Evolutionary conservation across 2,329 filamentous ascomycete genomes (phyloP).

Genomic region (Beauveria sp.): DNA sequence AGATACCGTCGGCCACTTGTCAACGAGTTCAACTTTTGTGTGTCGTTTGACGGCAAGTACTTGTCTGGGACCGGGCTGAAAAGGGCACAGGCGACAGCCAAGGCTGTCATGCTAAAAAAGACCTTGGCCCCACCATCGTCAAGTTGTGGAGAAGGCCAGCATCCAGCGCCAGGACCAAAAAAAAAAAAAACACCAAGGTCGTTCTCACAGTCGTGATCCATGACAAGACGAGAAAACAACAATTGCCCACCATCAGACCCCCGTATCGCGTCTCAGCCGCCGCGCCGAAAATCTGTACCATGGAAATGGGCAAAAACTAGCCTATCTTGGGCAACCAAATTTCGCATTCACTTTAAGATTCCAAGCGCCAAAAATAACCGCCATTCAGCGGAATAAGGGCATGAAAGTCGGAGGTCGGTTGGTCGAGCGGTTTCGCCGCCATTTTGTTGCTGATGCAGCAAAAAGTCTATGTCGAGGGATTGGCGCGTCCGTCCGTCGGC

Average conservation of each 20-base stretch:
- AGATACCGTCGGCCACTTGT: no score
- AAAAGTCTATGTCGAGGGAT: not conserved
- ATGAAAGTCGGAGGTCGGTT: not conserved
- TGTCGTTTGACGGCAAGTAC: not conserved
- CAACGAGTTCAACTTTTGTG: no score
- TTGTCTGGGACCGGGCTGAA: not conserved
- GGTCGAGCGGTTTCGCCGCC: not conserved
- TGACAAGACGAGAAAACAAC: not conserved
- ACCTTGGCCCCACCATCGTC: slow-evolving; percentile 6
- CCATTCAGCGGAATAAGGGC: slow-evolving; percentile 10
- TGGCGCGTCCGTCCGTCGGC: not conserved
- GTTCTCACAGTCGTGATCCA: not conserved
- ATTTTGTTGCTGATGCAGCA: not conserved
- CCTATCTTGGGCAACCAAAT: slow-evolving; percentile 10
- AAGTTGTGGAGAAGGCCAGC: slow-evolving; percentile 6
- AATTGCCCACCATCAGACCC: slow-evolving; percentile 5
- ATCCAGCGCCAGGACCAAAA: not conserved
- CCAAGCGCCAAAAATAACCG: slow-evolving; percentile 12
- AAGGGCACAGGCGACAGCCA: no score
- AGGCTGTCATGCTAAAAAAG: not conserved
- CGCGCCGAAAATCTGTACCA: not conserved
- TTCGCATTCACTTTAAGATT: slow-evolving; percentile 14
- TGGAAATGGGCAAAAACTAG: slow-evolving; percentile 11
- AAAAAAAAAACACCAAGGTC: not conserved
- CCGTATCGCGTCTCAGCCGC: not conserved